Evolutionary conservation across 1,284 basidiomycete genomes (phyloP), one percentile per base, ranked within the genome.

Genomic region (Paramarasmius palmivorus): DNA sequence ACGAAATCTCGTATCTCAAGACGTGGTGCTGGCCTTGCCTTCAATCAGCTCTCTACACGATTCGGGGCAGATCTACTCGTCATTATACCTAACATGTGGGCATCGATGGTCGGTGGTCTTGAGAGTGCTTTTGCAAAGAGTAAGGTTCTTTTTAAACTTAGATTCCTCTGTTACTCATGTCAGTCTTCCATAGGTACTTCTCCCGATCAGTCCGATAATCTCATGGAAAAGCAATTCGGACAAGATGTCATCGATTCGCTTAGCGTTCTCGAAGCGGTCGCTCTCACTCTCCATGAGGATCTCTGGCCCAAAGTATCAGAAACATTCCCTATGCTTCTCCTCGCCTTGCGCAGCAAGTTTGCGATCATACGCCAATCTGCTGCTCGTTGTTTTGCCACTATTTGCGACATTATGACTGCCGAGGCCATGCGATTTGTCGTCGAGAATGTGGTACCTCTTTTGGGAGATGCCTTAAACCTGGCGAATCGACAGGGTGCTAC

Each of bases 201-300:
- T 4, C 70, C 80, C 10, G 71, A 76, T 54, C 75, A 84, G 54
- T 79, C 81, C 39, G 88, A 91, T 61, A 66, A 67, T 34, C 69
- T 79, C 44, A 88, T 92, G 59, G 84, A 84, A 58, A 83, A 84
- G 64, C 81, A 85, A 54, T 80, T 76, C 56, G 96, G 95, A 0
- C 97, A 99, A 70, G 90, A 94, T 63, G 82, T 98, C 25, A 88
- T 99, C 56, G 97, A 99, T 71, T 90, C 90, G 2, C 78, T 98
- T 50, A 95, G 95, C 49, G 90, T 97, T 34, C 76, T 99, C 10
- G 90, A 93, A 59, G 88, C 91, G 17, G 80, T 94, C 41, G 82
- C 88, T 4, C 88, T 91, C 0, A 83, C 88, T 19, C 79, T 99
- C 44, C 84, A 94, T 59, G 69, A 81, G 39, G 74, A 79, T 1